Conservation (phyloP, 345 rosid species). For the Salix koriyanagi region DNA sequence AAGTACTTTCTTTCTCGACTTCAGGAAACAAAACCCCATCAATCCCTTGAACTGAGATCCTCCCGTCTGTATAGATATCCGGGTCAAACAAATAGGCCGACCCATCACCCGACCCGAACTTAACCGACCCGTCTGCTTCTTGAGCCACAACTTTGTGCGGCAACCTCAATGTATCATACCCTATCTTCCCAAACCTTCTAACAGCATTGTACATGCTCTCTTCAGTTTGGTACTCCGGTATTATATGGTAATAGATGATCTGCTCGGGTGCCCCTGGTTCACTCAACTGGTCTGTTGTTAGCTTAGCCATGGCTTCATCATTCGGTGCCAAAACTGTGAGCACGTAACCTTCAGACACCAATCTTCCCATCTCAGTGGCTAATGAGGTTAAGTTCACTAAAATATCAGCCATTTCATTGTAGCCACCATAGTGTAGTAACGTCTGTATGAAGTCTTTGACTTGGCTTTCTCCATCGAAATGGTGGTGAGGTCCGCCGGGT, state of each 20-base stretch:
- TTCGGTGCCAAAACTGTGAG: slow-evolving; percentile 95
- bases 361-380: slow-evolving; percentile 92
- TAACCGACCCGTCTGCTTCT: slow-evolving; percentile 63
- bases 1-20: slow-evolving; percentile 37
- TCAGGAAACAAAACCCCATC: slow-evolving; percentile 82
- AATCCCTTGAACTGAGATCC: slow-evolving; percentile 95
- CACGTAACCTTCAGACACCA: slow-evolving; percentile 92
- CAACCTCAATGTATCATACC: slow-evolving; percentile 75
- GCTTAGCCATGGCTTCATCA: slow-evolving; percentile 97
- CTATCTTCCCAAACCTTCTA: slow-evolving; percentile 79
- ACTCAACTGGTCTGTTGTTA: slow-evolving; percentile 83
- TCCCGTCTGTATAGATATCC: slow-evolving; percentile 85
- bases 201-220: slow-evolving; percentile 99
- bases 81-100: slow-evolving; percentile 56
- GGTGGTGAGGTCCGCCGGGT: slow-evolving; percentile 80
- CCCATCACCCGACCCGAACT: slow-evolving; percentile 48
- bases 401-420: slow-evolving; percentile 98
- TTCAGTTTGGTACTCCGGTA: slow-evolving; percentile 96
- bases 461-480: slow-evolving; percentile 86
- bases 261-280: slow-evolving; percentile 99
- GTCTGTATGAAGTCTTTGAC: slow-evolving; percentile 95
- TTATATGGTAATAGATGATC: slow-evolving; percentile 78
- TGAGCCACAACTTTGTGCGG: slow-evolving; percentile 80
- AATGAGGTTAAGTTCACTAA: slow-evolving; percentile 86
- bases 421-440: slow-evolving; percentile 85